These are phyloP conservation scores for Cyclotella cryptica DNA, from an alignment of 108 stramenopile genomes.

Conservation along the genomic window DNA sequence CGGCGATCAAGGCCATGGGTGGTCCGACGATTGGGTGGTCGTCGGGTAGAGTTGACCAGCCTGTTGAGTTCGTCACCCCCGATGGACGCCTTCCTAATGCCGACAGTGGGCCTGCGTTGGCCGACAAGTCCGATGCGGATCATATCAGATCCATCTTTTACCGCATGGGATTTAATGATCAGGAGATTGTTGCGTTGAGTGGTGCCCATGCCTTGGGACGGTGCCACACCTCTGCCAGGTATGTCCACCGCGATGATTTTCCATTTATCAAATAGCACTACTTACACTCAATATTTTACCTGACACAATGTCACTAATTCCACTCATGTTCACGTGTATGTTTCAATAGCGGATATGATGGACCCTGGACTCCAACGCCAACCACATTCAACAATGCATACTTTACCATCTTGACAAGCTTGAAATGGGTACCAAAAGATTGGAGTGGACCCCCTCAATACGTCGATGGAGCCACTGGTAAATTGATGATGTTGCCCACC, in stretches of 20 bases:
- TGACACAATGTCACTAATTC: not conserved
- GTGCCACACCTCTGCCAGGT: constrained; percentile 76
- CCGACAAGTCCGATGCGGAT: constrained; percentile 67
- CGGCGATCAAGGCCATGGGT: constrained; percentile 64
- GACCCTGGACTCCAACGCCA: constrained; percentile 87
- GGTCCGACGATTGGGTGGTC: constrained; percentile 73
- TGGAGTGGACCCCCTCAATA: constrained; percentile 84
- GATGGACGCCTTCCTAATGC: constrained; percentile 91
- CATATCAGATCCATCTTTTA: constrained; percentile 85
- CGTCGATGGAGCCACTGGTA: constrained; percentile 55
- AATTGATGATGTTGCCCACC: constrained; percentile 86
- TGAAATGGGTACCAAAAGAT: constrained; percentile 70
- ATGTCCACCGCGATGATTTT: not conserved
- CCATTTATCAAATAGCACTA: not conserved
- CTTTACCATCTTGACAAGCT: constrained; percentile 63
- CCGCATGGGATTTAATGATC: constrained; percentile 93
- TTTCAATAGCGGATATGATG: constrained; percentile 68
- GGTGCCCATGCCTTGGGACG: constrained; percentile 94
- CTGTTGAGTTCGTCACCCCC: constrained; percentile 57
- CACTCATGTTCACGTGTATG: not conserved
- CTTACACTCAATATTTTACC: not conserved
- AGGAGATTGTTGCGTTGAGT: constrained; percentile 82
- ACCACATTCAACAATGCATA: constrained; percentile 83
- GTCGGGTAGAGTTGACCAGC: constrained; percentile 68
- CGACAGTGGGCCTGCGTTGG: constrained; percentile 67